Evolutionary conservation across 73 alveolate species (phyloP), one percentile per base, ranked within the genome.

Genomic region (Paraurostyla sp.): DNA sequence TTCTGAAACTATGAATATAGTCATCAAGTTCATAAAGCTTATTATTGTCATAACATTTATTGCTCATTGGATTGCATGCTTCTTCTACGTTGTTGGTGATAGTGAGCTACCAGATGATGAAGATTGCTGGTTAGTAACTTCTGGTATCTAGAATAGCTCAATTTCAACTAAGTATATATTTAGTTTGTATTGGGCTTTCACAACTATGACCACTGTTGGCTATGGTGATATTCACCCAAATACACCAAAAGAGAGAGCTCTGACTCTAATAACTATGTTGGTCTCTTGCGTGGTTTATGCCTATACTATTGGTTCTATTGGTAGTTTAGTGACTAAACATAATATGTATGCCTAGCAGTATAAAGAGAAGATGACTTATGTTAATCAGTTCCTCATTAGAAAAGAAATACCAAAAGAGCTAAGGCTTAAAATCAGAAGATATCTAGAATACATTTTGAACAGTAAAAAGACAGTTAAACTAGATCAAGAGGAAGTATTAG

Each of bases 161-260:
- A 65, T 81, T 30, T 48, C 51, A 51, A 95, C 90, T 20, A 46
- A 71, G 43, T 96, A 96, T 52, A 62, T 94, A 20, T 59, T 91
- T 11, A 85, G 98, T 30, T 84, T 96, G n/a, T 96, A 96, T 80
- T 96, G 96, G 96, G 98, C 99, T 0, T 94, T 95, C 43, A 95
- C 97, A 27, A 96, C 99, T 7, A 96, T 96, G 99, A 94, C 98
- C 27, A 96, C 99, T 11, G 99, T 96, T 0, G 99, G 99, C 20
- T 96, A 96, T 86, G 99, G 99, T 20, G 99, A 96, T 71, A 87
- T 96, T 0, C 83, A 88, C 30, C 97, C 98, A n/a, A 51, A 82
- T 52, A 94, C 95, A 36, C 89, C 92, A 4, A 71, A 81, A 16
- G 99, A 96, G 90, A 43, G 93, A 29, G 80, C 92, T 46, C 60